Base-by-base conservation (phyloP, 148 eudicot species). In the Fagopyrum homotropicum region DNA sequence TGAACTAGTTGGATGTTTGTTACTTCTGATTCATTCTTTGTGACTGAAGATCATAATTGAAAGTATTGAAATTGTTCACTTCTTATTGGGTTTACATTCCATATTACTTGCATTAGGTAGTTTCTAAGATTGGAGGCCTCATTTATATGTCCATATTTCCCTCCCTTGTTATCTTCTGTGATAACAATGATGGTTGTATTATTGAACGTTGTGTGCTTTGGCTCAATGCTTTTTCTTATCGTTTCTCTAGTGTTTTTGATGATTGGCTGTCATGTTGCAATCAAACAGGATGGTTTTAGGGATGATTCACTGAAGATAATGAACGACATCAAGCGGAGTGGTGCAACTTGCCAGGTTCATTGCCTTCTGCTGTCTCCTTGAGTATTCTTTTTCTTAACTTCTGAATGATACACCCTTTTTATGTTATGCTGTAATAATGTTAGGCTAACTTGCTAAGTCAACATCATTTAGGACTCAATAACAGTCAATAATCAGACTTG, bases 231-330 rank as follows among this genome's bases (percentile, higher is more conserved):
- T n/a, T 6, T 55, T 55, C 19, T 15, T 57, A n/a, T 19, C 9
- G 22, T 16, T 70, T 5, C 5, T n/a, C 7, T 45, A 16, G 0
- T 71, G 79, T 5, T 81, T 10, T 66, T 86, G 50, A 44, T 44
- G 17, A 40, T 10, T 44, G 14, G 4, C 14, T 69, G n/a, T 69
- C 30, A 16, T 69, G 47, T 5, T 70, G 78, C 11, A 45, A 71
- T 71, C 14, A 40, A 83, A 26, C 49, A 71, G 73, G 73, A 71
- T 46, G 73, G 73, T 8, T 71, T 71, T 77, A 74, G 71, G 77
- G 86, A 83, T 76, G 86, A 83, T 57, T 83, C 86, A 45, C 12
- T 83, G 60, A 83, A 81, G 77, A 78, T 83, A 51, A 83, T 83
- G 79, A 78, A 78, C 73, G 83, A 83, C 12, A 83, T 83, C 56